Base-by-base conservation (phyloP, 306 rosid genomes). In the Abrus pulchellus region DNA sequence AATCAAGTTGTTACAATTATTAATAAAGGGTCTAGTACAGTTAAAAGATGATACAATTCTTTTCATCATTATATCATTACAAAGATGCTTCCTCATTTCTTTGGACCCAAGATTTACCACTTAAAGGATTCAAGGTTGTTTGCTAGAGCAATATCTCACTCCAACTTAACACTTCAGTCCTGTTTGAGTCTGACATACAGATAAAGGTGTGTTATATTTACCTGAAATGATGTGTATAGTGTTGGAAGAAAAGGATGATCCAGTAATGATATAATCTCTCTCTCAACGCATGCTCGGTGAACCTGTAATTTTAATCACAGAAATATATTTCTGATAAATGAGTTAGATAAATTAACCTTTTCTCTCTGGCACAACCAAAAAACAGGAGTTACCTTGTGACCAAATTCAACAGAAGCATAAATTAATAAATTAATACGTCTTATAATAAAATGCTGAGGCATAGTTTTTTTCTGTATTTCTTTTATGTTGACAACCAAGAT, bases 191-290 rank as follows among this genome's bases (percentile, higher is more conserved):
- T 14, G 11, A 52, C 54, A 28, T 36, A 36, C 3, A 43, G 38
- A 20, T 30, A 60, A 4, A 63, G 60, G 48, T 76, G n/a, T 38
- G 12, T 20, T 66, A 53, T 77, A 77, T 77, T 56, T 78, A 95
- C 99, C 97, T 93, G 93, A 87, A 93, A 95, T 82, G 99, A 95
- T 76, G 97, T 80, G 90, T 95, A 95, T 9, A 95, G 84, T 1
- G 99, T 64, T 72, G 98, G 99, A 84, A 95, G 97, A 86, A 95
- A 93, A 79, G 99, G 99, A 88, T 95, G 99, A 75, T 95, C 99
- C 64, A 95, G 87, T 72, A 86, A 84, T 3, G 99, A 88, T 83
- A 95, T 90, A 80, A 95, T 90, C 74, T 93, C 97, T 88, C 98
- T 87, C 83, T 95, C 99, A 60, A 89, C 80, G 83, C 99, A 95